A percentile compares a stretch with the other conserved stretches of the same genome.
These are phyloP conservation scores for Cicer arietinum DNA, from an alignment of 306 rosid genomes.

Conservation along the genomic window DNA sequence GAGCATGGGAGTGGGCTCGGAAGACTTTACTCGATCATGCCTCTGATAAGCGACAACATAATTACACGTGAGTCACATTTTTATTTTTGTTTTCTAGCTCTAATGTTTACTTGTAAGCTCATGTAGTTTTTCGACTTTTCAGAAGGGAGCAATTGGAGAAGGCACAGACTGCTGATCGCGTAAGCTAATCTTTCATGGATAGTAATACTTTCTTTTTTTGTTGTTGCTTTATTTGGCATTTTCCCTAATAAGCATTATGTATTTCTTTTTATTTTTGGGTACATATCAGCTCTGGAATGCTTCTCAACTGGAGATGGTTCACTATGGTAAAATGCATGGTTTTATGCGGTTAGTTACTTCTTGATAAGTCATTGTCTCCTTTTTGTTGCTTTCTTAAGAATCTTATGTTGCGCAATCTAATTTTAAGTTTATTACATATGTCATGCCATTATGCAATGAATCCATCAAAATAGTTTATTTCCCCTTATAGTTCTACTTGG, in stretches of 20 bases:
- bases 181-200: constrained; percentile 47
- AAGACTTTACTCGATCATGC: constrained; percentile 88
- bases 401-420: constrained; percentile 12
- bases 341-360: constrained; percentile 76
- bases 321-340: constrained; percentile 95
- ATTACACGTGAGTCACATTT: constrained; percentile 68
- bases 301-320: constrained; percentile 93
- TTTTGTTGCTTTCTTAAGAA: constrained; percentile 34
- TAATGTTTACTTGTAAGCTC: constrained; percentile 36
- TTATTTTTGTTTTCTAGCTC: constrained; percentile 10
- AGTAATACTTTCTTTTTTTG: constrained; percentile 6
- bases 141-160: constrained; percentile 93
- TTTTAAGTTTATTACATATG: background rate
- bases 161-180: constrained; percentile 87
- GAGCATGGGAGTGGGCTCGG: constrained; percentile 99
- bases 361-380: constrained; percentile 1
- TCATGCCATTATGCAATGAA: background rate
- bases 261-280: constrained; percentile 24
- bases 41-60: constrained; percentile 70
- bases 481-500: background rate
- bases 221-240: constrained; percentile 22
- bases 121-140: constrained; percentile 42
- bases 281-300: constrained; percentile 94
- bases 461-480: constrained; percentile 3
- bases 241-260: constrained; percentile 9